phyloP scores from a whole-genome alignment of 768 basidiomycete species.

The Tulasnella calospora region DNA sequence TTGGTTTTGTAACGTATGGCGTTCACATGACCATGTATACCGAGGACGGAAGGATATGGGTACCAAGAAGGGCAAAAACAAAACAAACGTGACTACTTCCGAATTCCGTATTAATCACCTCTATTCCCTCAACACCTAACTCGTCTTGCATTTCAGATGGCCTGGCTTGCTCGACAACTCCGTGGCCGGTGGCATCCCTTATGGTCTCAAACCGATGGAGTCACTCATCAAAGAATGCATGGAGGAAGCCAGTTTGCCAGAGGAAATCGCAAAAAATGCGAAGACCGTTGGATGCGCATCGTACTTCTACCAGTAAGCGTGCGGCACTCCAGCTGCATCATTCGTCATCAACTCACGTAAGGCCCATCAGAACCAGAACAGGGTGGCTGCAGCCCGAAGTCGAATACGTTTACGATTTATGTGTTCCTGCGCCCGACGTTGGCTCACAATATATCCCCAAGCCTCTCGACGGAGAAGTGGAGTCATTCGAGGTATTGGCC shows the following conservation, averaged over 20 bases:
- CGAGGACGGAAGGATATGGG: slow-evolving; percentile 66
- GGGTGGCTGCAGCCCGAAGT: slow-evolving; percentile 88
- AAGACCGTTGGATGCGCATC: slow-evolving; percentile 64
- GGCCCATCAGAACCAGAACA: slow-evolving; percentile 44
- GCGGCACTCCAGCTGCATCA: background rate
- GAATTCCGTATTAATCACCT: background rate
- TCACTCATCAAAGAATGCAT: slow-evolving; percentile 83
- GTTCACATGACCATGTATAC: slow-evolving; percentile 82
- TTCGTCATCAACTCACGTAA: background rate
- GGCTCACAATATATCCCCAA: slow-evolving; percentile 48
- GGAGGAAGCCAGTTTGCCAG: slow-evolving; percentile 84
- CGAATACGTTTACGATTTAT: slow-evolving; percentile 81
- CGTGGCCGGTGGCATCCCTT: slow-evolving; percentile 86
- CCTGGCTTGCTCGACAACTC: slow-evolving; percentile 86
- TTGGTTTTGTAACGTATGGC: slow-evolving; percentile 87
- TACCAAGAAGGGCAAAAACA: slow-evolving; percentile 75
- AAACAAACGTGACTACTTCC: slow-evolving; percentile 72
- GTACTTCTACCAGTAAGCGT: slow-evolving; percentile 70
- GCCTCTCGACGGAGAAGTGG: slow-evolving; percentile 89
- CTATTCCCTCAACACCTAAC: background rate
- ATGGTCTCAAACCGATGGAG: slow-evolving; percentile 66
- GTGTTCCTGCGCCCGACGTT: slow-evolving; percentile 52
- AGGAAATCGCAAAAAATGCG: slow-evolving; percentile 57
- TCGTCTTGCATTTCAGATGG: slow-evolving; percentile 46
- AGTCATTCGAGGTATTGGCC: slow-evolving; percentile 72